A percentile compares a stretch with the other conserved stretches of the same genome.
These are phyloP conservation scores for Nitzschia inconspicua DNA, from an alignment of 108 stramenopile species.

Conservation along the genomic window DNA sequence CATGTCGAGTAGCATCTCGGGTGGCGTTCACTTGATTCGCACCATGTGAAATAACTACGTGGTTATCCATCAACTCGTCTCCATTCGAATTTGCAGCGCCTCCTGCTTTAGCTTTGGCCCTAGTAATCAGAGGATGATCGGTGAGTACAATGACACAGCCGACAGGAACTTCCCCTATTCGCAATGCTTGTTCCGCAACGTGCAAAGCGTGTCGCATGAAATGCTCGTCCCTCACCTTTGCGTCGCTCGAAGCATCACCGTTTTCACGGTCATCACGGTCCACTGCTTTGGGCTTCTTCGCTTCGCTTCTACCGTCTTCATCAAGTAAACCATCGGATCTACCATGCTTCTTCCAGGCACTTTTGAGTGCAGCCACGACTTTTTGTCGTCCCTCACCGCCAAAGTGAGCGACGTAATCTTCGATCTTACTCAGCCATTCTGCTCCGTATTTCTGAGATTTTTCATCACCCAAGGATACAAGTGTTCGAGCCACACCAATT, in stretches of 20 bases:
- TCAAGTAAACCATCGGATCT: neutral
- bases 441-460: conserved; percentile 73
- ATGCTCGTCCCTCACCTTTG: too few species aligned
- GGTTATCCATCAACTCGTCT: too few species aligned
- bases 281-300: neutral
- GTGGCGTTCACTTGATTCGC: conserved; percentile 89
- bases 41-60: conserved; percentile 80
- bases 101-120: conserved; percentile 1
- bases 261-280: too few species aligned
- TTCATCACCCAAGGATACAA: conserved; percentile 74
- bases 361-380: conserved; percentile 61
- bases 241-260: too few species aligned
- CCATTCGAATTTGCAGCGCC: neutral
- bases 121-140: neutral
- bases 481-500: conserved; percentile 61
- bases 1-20: conserved; percentile 79
- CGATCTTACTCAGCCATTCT: conserved; percentile 58
- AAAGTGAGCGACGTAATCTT: conserved; percentile 58
- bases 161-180: conserved; percentile 80
- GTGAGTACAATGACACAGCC: conserved; percentile 80
- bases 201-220: conserved; percentile 70
- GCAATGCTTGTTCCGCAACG: conserved; percentile 65
- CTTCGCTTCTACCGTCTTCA: neutral
- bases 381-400: conserved; percentile 61
- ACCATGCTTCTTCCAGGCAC: conserved; percentile 38